Base-by-base conservation (phyloP, 352 stramenopile genomes). In the Globisporangium nodosum region DNA sequence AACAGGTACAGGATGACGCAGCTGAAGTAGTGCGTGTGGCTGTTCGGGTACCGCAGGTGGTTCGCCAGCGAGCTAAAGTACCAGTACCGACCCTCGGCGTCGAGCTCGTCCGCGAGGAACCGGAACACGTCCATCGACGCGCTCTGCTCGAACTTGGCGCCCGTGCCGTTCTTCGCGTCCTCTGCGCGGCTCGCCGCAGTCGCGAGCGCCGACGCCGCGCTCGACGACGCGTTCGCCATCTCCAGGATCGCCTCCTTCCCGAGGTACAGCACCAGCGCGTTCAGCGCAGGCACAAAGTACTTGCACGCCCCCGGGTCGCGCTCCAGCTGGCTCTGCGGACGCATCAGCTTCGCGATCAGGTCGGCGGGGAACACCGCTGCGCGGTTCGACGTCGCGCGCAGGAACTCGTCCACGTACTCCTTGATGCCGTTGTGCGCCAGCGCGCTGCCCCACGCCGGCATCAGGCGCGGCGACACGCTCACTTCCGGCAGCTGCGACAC, bases 11-110 rank as follows among this genome's bases (percentile, higher is more conserved):
- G 82, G 71, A 99, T 96, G 2, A 99, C 94, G 73, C 94, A 99
- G 59, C 92, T 98, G 65, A 99, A 99, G 77, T 99, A 99, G 78
- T 99, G 96, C 50, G 97, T 99, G 81, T 99, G 96, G 70, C 88
- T 98, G 69, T 98, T 99, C 39, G 97, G 97, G 75, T 98, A 99
- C 24, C 97, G 90, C 55, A 99, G 82, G 73, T 99, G 97, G 73
- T 99, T 99, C 18, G 92, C 97, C 63, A 99, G 92, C 33, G 96
- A 97, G 70, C 98, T 99, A 51, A 99, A 94, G 76, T 97, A 97
- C 73, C 94, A 97, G 78, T 99, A 99, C 50, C 97, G 86, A 20
- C 94, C 94, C 42, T 98, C 90, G 37, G 97, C 82, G 73, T 99
- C 92, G 54, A 99, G 78, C 56, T 94, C 83, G 49, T 98, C 94